Evolutionary conservation across 2,329 filamentous ascomycete genomes (phyloP).

Genomic region (Beauveria pseudobassiana): DNA sequence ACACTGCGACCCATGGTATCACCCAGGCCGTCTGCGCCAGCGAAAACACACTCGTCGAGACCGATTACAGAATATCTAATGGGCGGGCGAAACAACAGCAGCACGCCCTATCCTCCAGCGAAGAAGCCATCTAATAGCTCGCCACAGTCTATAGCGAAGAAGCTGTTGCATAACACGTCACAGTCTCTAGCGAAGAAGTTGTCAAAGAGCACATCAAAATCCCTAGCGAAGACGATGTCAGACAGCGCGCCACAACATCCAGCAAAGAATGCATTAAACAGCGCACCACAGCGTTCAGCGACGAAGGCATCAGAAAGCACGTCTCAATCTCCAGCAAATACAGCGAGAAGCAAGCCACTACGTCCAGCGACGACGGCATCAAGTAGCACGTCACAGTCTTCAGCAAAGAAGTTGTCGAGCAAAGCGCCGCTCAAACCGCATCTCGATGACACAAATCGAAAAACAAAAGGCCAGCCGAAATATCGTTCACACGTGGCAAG

Average conservation of each 20-base stretch:
- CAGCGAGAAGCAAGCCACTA: neutral
- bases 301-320: neutral
- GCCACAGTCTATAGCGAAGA: neutral
- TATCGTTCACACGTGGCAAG: neutral
- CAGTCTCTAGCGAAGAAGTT: neutral
- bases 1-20: too few relatives aligned
- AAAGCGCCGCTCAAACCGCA: neutral
- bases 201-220: too few relatives aligned
- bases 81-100: neutral
- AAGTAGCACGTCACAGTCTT: neutral
- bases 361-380: too few relatives aligned
- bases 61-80: neutral
- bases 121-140: neutral
- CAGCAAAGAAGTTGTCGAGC: neutral
- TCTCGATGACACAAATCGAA: neutral
- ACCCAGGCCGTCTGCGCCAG: neutral
- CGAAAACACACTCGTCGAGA: neutral
- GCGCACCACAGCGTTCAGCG: too few relatives aligned
- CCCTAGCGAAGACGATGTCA: too few relatives aligned
- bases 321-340: neutral
- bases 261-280: too few relatives aligned
- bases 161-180: neutral
- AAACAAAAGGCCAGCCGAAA: neutral
- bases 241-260: too few relatives aligned
- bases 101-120: neutral